Conservation (phyloP, 2,329 filamentous ascomycete species). For the Chaetomium strumarium region DNA sequence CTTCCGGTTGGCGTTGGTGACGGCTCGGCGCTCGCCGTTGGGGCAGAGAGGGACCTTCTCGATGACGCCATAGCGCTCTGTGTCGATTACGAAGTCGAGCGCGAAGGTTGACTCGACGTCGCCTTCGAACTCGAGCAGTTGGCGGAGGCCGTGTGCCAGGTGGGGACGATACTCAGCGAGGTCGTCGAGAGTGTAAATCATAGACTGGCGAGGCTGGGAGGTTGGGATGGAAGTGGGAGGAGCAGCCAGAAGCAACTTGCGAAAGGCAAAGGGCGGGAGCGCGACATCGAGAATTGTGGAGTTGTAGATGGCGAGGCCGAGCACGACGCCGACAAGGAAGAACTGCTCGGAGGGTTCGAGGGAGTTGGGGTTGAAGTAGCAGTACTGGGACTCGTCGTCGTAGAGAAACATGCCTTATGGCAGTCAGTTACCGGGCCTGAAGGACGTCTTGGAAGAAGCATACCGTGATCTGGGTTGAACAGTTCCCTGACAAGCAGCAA, state of each 20-base stretch:
- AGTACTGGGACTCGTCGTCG: slow-evolving; percentile 83
- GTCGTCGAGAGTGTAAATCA: slow-evolving; percentile 74
- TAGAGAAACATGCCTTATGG: slow-evolving; percentile 81
- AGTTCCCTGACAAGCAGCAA: slow-evolving; percentile 80
- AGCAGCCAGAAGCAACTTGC: slow-evolving; percentile 74
- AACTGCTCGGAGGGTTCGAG: slow-evolving; percentile 91
- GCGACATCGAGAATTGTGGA: slow-evolving; percentile 87
- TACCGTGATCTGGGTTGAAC: slow-evolving; percentile 85
- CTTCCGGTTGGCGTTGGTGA: slow-evolving; percentile 76
- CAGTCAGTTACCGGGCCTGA: background rate
- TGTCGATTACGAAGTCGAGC: slow-evolving; percentile 72
- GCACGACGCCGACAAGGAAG: slow-evolving; percentile 79
- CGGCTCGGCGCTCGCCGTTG: slow-evolving; percentile 65
- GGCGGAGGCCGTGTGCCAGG: slow-evolving; percentile 67
- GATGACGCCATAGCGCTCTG: slow-evolving; percentile 68
- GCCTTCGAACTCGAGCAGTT: slow-evolving; percentile 76
- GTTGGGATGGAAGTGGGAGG: slow-evolving; percentile 53
- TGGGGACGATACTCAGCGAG: slow-evolving; percentile 74
- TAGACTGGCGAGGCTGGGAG: slow-evolving; percentile 53
- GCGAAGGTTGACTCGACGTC: slow-evolving; percentile 72
- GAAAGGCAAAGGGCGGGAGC: slow-evolving; percentile 81
- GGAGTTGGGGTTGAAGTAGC: slow-evolving; percentile 87
- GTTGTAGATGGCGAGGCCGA: slow-evolving; percentile 90
- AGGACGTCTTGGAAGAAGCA: slow-evolving; percentile 27
- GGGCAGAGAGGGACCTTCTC: slow-evolving; percentile 64